Base-by-base conservation (phyloP, 2,329 filamentous ascomycete species). In the Talaromyces islandicus region DNA sequence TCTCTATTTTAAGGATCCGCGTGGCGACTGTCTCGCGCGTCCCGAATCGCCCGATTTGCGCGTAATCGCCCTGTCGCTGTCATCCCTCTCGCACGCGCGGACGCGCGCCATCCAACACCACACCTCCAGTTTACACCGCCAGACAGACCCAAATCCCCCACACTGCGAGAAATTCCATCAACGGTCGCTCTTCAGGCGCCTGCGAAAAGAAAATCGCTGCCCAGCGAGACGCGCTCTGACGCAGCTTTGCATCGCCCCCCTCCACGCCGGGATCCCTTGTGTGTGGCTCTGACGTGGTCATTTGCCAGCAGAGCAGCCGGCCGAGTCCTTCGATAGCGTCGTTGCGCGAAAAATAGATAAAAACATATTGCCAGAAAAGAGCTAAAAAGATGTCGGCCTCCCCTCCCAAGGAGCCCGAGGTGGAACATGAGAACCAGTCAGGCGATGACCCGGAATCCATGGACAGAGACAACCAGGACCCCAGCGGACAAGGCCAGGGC, bases 371-470 rank as follows among this genome's bases (percentile, higher is more conserved):
- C 67, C 68, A 62, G 69, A 46, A 68, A 70, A 71, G 67, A 73
- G 69, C 71, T 76, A 90, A 91, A 82, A 87, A 84, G 81, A 89
- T 97, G 92, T 96, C 91, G 86, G 92, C 89, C 86, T 91, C 92
- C 84, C 91, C 92, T 83, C 88, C 90, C 74, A 94, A 95, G 85
- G 91, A 88, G 73, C 80, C 81, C 73, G 86, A 95, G 83, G 90
- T 92, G 84, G 93, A 96, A 84, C 89, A 88, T 84, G 88, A 86
- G 85, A 89, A 85, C 85, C 90, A 91, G 83, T 95, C 92, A 83
- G 92, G 94, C 81, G 91, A 95, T 83, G 81, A 84, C 74, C 91
- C 94, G 83, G 88, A 88, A 83, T 88, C 89, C 85, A 95, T 96
- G 90, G 92, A 95, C 73, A 81, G 81, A 69, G 77, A 79, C 61